Evolutionary conservation across 1,284 basidiomycete species (phyloP).

Genomic region (Microbotryomycetes sp.): DNA sequence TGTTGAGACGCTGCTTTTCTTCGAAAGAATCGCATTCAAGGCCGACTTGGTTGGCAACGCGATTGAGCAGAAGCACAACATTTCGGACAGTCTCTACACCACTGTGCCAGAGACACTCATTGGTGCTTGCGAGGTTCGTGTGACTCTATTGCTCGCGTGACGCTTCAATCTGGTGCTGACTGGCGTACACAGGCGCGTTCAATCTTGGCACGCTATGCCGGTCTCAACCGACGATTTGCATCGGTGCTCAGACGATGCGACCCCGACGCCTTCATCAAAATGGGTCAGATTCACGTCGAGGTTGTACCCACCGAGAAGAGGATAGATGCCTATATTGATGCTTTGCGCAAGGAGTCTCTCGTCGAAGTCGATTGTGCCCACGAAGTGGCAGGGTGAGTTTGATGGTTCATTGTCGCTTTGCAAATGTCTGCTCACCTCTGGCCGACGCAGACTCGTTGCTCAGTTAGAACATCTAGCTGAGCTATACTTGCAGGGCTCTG

Average conservation of each 20-base stretch:
- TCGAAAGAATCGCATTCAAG: constrained; percentile 77
- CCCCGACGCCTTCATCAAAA: constrained; percentile 71
- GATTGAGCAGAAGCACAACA: constrained; percentile 68
- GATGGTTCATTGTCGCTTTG: background rate
- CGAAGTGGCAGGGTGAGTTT: constrained; percentile 71
- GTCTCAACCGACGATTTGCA: constrained; percentile 78
- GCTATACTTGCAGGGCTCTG: constrained; percentile 68
- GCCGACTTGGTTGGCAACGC: constrained; percentile 73
- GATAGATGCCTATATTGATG: constrained; percentile 82
- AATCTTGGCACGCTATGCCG: constrained; percentile 68
- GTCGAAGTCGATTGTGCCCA: constrained; percentile 83
- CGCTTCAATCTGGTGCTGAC: background rate
- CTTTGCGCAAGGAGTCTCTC: constrained; percentile 79
- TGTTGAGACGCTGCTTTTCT: constrained; percentile 80
- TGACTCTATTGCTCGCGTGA: background rate
- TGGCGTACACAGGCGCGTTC: constrained; percentile 59
- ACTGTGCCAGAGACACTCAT: constrained; percentile 72
- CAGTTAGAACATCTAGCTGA: constrained; percentile 87
- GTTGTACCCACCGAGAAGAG: constrained; percentile 80
- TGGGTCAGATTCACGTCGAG: constrained; percentile 77
- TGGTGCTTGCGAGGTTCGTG: constrained; percentile 74
- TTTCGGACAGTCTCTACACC: constrained; percentile 74
- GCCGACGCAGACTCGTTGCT: constrained; percentile 61
- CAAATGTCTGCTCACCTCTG: background rate
- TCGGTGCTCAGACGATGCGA: constrained; percentile 70